A percentile compares a stretch with the other conserved stretches of the same genome.
Evolutionary conservation across 495 filamentous ascomycete genomes (phyloP).

Genomic region (Neurospora tetraspora): DNA sequence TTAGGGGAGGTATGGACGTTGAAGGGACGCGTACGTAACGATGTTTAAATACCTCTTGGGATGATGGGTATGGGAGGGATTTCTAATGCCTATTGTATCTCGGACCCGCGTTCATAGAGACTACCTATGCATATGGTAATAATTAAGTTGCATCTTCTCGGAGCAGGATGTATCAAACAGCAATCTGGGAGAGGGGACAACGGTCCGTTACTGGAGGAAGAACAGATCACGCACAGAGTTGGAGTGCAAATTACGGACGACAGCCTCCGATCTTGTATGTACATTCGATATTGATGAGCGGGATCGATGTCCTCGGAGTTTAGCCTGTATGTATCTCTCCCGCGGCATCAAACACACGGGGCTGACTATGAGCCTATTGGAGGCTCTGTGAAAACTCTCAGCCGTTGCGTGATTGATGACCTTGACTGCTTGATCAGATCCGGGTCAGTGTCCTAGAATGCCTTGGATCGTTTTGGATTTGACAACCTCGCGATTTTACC

Average conservation of each 20-base stretch:
- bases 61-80: background rate
- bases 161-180: background rate
- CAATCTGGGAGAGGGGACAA: conserved; percentile 1
- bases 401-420: background rate
- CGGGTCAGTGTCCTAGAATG: background rate
- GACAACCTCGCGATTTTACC: background rate
- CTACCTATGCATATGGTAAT: background rate
- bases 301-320: conserved; percentile 2
- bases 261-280: conserved; percentile 11
- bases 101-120: background rate
- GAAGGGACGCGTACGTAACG: background rate
- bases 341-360: background rate
- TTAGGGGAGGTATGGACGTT: background rate
- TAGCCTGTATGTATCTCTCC: conserved; percentile 7
- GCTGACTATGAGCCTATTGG: background rate
- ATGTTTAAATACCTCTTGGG: background rate
- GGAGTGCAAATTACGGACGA: conserved; percentile 12
- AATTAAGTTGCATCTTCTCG: background rate
- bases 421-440: background rate
- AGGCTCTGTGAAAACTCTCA: background rate
- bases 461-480: background rate
- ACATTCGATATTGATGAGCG: conserved; percentile 2
- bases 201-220: conserved; percentile 5
- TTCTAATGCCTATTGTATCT: background rate
- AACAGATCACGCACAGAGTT: background rate